Base-by-base conservation (phyloP, 768 basidiomycete genomes). In the Xanthoconium purpureum region DNA sequence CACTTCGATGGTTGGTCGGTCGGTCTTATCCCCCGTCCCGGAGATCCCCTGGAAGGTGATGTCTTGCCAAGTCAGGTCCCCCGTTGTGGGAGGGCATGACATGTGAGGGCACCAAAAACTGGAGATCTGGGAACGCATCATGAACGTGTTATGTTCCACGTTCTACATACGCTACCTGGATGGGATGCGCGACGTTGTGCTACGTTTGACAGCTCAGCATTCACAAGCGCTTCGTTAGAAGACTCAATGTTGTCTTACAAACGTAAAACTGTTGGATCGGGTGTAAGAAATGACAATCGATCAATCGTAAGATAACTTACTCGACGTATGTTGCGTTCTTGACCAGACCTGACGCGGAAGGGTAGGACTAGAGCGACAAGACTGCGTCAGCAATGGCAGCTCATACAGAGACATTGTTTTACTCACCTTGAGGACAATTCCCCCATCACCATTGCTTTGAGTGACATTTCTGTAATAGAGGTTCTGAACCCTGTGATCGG, bases 381-480 rank as follows among this genome's bases (percentile, higher is more conserved):
- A 32, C 17, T 6, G 7, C 18, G 33, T 60, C 40, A 56, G 39
- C 17, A 6, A 24, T 36, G n/a, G n/a, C 30, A 37, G 15, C 12
- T n/a, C 20, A 17, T 29, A 32, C 15, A 6, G 4, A 5, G n/a
- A 46, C n/a, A 10, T 6, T 3, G 7, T 15, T 6, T 20, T 28
- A 28, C 7, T 17, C 13, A 59, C 64, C 53, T 63, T 63, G 30
- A 66, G 38, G 11, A 43, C 1, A 43, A 59, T 45, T 1, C 54
- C 55, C 9, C 29, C 50, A 18, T 15, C 20, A 7, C 60, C 49
- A 6, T 17, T 6, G 33, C 29, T 0, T 15, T 33, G 49, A 13
- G 54, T 50, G 44, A 56, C 52, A 13, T 59, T 59, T 6, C 50
- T 54, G 45, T 66, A 54, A 52, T 40, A 45, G 7, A 59, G 38